Percentiles rank a stretch among this genome's conserved stretches.
Evolutionary conservation across 1,139 yeast genomes (phyloP).

Genomic region (Saccharomyces hybrid): DNA sequence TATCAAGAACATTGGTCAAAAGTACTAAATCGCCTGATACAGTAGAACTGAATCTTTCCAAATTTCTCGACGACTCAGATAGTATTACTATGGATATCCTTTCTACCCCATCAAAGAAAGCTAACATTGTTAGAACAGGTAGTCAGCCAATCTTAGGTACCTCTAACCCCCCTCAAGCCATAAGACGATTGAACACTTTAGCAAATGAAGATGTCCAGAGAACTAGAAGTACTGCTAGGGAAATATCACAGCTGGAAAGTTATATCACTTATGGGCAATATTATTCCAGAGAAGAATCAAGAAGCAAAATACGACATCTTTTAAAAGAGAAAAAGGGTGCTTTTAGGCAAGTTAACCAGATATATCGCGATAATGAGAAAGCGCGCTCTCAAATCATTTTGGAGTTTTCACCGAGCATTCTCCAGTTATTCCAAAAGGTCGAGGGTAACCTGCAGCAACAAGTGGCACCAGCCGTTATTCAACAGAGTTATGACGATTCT

Average conservation of each 20-base stretch:
- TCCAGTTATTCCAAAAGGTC: slow-evolving; percentile 16
- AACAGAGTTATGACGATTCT: slow-evolving; percentile 17
- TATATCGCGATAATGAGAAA: slow-evolving; percentile 43
- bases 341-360: slow-evolving; percentile 46
- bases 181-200: not conserved
- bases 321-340: slow-evolving; percentile 19
- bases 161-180: not conserved
- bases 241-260: slow-evolving; percentile 1
- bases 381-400: slow-evolving; percentile 45
- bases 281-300: slow-evolving; percentile 19
- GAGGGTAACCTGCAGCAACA: slow-evolving; percentile 16
- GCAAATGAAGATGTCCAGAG: not conserved
- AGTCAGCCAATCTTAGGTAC: not conserved
- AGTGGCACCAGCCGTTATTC: slow-evolving; percentile 28
- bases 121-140: not conserved
- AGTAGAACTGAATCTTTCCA: not conserved
- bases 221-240: not conserved
- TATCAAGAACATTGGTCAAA: not conserved
- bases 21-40: not conserved
- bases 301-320: slow-evolving; percentile 8
- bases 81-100: not conserved
- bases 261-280: slow-evolving; percentile 12
- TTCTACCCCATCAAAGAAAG: not conserved
- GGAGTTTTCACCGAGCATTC: slow-evolving; percentile 27
- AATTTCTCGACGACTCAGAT: not conserved